Conservation (phyloP, 768 basidiomycete genomes). For the Pulveroboletus sp. region DNA sequence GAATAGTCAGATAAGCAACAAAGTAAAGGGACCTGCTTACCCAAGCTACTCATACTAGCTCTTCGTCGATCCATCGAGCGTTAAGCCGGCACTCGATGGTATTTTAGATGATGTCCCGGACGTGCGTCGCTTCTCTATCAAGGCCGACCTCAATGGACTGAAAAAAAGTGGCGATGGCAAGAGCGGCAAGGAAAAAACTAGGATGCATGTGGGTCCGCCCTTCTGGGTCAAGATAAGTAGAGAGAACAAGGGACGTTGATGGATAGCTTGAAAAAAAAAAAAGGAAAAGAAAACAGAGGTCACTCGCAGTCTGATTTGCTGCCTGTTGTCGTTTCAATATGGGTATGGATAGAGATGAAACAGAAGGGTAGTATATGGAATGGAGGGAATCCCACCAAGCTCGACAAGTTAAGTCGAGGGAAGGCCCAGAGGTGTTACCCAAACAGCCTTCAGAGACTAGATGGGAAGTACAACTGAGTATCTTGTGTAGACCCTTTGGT, state of each 20-base stretch:
- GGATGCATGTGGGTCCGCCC: conserved; percentile 60
- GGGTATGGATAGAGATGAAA: conserved; percentile 31
- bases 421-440: conserved; percentile 50
- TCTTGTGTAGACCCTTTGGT: conserved; percentile 19
- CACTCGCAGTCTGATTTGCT: conserved; percentile 42
- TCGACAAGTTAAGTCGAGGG: conserved; percentile 52
- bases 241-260: conserved; percentile 66
- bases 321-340: conserved; percentile 44
- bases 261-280: conserved; percentile 56
- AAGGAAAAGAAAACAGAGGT: conserved; percentile 60
- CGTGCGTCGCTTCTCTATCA: conserved; percentile 48
- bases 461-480: conserved; percentile 2
- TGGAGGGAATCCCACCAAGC: conserved; percentile 78
- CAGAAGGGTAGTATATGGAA: conserved; percentile 42
- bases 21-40: conserved; percentile 35
- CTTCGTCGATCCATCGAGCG: conserved; percentile 66
- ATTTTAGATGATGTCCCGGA: conserved; percentile 65
- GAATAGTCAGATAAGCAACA: conserved; percentile 5
- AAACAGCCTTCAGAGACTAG: conserved; percentile 7
- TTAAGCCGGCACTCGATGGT: conserved; percentile 68
- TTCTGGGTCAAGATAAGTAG: conserved; percentile 50
- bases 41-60: conserved; percentile 72
- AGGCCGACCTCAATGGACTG: conserved; percentile 60
- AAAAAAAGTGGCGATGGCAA: conserved; percentile 65
- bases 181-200: conserved; percentile 54